Evolutionary conservation across 306 rosid species (phyloP).

Genomic region (Begonia peltatifolia): DNA sequence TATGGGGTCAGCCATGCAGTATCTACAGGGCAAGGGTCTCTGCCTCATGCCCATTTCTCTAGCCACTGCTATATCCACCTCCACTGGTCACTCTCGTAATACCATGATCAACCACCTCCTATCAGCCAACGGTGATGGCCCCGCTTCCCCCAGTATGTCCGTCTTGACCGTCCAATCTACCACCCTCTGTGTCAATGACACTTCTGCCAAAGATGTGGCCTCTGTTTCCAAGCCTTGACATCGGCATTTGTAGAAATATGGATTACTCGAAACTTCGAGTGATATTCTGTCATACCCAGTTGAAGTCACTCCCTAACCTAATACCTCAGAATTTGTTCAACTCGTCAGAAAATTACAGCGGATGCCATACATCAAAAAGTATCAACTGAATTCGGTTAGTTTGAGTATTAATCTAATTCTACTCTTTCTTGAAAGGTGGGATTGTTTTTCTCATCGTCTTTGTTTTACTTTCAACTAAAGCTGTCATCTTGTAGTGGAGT

Average conservation of each 20-base stretch:
- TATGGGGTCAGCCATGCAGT: slow-evolving; percentile 99
- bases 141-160: slow-evolving; percentile 81
- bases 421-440: too few species aligned
- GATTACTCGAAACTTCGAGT: too few species aligned
- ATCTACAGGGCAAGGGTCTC: slow-evolving; percentile 87
- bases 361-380: too few species aligned
- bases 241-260: slow-evolving; percentile 3
- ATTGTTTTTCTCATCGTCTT: too few species aligned
- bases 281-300: too few species aligned
- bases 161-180: slow-evolving; percentile 64
- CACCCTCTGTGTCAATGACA: slow-evolving; percentile 29
- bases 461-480: too few species aligned
- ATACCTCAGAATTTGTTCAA: too few species aligned
- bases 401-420: too few species aligned
- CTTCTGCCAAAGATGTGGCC: slow-evolving; percentile 43
- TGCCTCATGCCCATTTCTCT: slow-evolving; percentile 98
- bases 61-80: slow-evolving; percentile 78
- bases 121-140: slow-evolving; percentile 52
- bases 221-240: slow-evolving; percentile 67
- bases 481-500: too few species aligned
- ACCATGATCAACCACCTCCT: slow-evolving; percentile 20
- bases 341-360: too few species aligned
- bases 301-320: too few species aligned
- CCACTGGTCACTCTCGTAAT: slow-evolving; percentile 70
- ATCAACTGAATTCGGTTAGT: too few species aligned